Conservation (phyloP, 2,329 filamentous ascomycete species). For the Botrytis aclada region DNA sequence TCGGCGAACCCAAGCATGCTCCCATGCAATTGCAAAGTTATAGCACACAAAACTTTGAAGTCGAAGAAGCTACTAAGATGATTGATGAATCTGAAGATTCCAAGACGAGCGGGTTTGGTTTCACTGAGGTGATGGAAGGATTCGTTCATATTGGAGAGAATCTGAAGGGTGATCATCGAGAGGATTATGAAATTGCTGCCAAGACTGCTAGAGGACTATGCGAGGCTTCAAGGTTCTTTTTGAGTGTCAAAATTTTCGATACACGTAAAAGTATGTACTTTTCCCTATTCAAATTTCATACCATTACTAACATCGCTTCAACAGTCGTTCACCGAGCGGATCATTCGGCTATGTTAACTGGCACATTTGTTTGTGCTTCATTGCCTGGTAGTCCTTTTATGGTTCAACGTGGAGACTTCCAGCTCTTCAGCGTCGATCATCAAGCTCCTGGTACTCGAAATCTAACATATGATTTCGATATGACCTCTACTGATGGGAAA, state of each 20-base stretch:
- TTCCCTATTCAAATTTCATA: rapidly evolving
- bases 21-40: conserved; percentile 19
- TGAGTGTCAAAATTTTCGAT: conserved; percentile 56
- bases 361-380: conserved; percentile 55
- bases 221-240: conserved; percentile 56
- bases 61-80: conserved; percentile 44
- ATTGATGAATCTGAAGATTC: conserved; percentile 34
- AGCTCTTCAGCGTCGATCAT: conserved; percentile 53
- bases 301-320: neutral
- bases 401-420: conserved; percentile 56
- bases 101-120: conserved; percentile 52
- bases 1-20: conserved; percentile 46
- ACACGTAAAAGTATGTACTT: conserved; percentile 42
- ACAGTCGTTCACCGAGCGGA: conserved; percentile 45
- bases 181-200: conserved; percentile 53
- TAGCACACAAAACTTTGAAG: conserved; percentile 32
- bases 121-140: conserved; percentile 64
- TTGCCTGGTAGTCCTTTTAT: conserved; percentile 58
- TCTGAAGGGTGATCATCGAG: conserved; percentile 45
- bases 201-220: conserved; percentile 52
- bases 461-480: conserved; percentile 59
- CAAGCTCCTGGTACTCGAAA: conserved; percentile 56
- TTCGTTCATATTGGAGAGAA: conserved; percentile 50
- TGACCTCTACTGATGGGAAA: conserved; percentile 52
- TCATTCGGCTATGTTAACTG: conserved; percentile 54